A percentile compares a stretch with the other conserved stretches of the same genome.
phyloP scores from a whole-genome alignment of 768 basidiomycete species.

The Podaxis rugospora region DNA sequence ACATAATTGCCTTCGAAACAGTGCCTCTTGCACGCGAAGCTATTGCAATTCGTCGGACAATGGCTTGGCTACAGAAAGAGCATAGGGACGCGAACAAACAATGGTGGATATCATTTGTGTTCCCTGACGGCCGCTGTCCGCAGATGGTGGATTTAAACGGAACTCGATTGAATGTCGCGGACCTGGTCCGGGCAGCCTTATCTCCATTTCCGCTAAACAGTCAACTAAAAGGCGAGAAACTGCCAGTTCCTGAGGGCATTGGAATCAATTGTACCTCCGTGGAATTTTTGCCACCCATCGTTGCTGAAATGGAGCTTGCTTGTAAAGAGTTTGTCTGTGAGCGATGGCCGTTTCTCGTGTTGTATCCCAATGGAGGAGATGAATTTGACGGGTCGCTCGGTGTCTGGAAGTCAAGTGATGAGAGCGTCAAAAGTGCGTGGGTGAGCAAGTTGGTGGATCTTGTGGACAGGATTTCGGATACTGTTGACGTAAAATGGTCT shows the following conservation, averaged over 20 bases:
- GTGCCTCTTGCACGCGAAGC: constrained; percentile 66
- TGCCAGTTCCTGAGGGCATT: constrained; percentile 43
- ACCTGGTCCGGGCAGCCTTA: constrained; percentile 42
- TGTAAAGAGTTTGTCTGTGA: constrained; percentile 10
- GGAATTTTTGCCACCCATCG: constrained; percentile 35
- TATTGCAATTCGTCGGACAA: constrained; percentile 57
- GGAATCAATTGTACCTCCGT: constrained; percentile 74
- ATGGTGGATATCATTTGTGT: constrained; percentile 76
- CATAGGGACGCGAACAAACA: constrained; percentile 38
- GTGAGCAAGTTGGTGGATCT: constrained; percentile 25
- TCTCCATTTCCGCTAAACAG: constrained; percentile 6
- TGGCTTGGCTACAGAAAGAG: constrained; percentile 32
- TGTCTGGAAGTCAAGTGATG: constrained; percentile 33
- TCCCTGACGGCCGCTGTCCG: constrained; percentile 45
- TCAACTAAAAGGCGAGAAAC: constrained; percentile 10
- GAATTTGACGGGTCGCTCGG: constrained; percentile 43
- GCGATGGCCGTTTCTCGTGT: constrained; percentile 46
- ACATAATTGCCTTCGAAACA: constrained; percentile 75
- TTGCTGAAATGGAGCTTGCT: constrained; percentile 30
- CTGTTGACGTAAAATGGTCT: constrained; percentile 37
- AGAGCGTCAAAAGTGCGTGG: constrained; percentile 27
- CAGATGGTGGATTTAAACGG: constrained; percentile 26
- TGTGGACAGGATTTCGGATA: constrained; percentile 17
- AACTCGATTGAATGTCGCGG: constrained; percentile 24
- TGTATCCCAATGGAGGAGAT: constrained; percentile 72